Evolutionary conservation across 441 rosid genomes (phyloP).

Genomic region (Aleurites moluccanus): DNA sequence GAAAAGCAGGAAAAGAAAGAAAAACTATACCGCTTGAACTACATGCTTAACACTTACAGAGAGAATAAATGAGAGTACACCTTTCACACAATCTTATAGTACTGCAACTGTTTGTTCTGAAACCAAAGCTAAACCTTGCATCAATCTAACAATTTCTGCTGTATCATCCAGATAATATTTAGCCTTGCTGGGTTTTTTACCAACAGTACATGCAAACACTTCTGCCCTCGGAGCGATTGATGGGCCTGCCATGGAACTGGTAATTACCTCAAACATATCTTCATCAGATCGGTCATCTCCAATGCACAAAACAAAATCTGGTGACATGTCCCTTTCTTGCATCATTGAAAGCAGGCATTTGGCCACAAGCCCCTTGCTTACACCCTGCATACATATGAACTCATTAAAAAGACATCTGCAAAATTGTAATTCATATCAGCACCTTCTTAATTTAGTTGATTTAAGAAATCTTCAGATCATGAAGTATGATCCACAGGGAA

Average conservation of each 20-base stretch:
- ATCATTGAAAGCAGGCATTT: conserved; percentile 61
- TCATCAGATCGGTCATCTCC: conserved; percentile 89
- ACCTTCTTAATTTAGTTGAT: not conserved
- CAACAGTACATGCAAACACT: conserved; percentile 82
- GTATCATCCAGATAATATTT: conserved; percentile 83
- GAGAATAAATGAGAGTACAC: conserved; percentile 12
- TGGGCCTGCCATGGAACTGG: conserved; percentile 51
- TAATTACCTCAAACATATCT: conserved; percentile 87
- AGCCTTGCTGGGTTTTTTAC: conserved; percentile 83
- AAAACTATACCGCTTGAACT: conserved; percentile 3
- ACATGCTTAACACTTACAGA: conserved; percentile 10
- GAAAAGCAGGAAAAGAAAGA: not conserved
- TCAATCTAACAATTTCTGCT: conserved; percentile 64
- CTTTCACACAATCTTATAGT: conserved; percentile 16
- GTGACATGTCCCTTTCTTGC: conserved; percentile 59
- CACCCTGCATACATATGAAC: conserved; percentile 54
- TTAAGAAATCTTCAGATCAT: not conserved
- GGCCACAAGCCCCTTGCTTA: conserved; percentile 82
- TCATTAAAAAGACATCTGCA: not conserved
- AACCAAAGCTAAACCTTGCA: conserved; percentile 82
- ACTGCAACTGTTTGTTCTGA: conserved; percentile 45
- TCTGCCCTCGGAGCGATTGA: conserved; percentile 65
- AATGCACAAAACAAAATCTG: conserved; percentile 80
- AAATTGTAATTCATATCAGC: not conserved
- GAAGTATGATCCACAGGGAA: not conserved